phyloP scores from a whole-genome alignment of 768 basidiomycete species.

The Chiua virens region DNA sequence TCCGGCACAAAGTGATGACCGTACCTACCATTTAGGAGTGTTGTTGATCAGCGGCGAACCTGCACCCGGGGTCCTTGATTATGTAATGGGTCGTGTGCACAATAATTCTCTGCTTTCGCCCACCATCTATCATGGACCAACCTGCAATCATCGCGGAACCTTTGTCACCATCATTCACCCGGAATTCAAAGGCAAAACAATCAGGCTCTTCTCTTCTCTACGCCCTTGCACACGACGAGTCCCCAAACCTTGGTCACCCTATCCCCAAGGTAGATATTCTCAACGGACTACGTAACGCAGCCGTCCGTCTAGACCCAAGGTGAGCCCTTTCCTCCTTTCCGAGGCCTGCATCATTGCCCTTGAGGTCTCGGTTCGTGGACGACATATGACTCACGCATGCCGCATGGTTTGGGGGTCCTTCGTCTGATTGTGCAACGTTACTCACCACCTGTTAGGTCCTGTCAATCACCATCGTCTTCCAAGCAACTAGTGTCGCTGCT shows the following conservation, averaged over 20 bases:
- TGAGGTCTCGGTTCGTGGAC: conserved; percentile 27
- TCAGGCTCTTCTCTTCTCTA: conserved; percentile 4
- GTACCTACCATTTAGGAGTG: too few relatives aligned
- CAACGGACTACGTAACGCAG: conserved; percentile 62
- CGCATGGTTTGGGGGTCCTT: conserved; percentile 37
- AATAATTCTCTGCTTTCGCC: not conserved
- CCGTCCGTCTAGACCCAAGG: conserved; percentile 63
- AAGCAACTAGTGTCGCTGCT: conserved; percentile 55
- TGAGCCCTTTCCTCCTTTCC: conserved; percentile 44
- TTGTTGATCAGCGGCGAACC: not conserved
- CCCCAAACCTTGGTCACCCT: conserved; percentile 32
- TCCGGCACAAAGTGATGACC: too few relatives aligned
- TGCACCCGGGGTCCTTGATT: conserved; percentile 3
- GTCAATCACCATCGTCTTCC: conserved; percentile 59
- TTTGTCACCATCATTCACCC: not conserved
- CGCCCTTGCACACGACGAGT: conserved; percentile 2
- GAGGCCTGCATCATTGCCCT: conserved; percentile 11
- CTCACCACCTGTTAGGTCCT: conserved; percentile 49
- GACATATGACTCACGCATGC: conserved; percentile 31
- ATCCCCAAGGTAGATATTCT: conserved; percentile 45
- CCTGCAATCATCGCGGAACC: conserved; percentile 12
- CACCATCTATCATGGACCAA: conserved; percentile 14
- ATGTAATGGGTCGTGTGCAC: conserved; percentile 28
- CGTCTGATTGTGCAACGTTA: conserved; percentile 8
- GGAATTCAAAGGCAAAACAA: conserved; percentile 7